Evolutionary conservation across 1,284 basidiomycete species (phyloP), one percentile per base, ranked within the genome.

Genomic region (Sporisorium exsertum): DNA sequence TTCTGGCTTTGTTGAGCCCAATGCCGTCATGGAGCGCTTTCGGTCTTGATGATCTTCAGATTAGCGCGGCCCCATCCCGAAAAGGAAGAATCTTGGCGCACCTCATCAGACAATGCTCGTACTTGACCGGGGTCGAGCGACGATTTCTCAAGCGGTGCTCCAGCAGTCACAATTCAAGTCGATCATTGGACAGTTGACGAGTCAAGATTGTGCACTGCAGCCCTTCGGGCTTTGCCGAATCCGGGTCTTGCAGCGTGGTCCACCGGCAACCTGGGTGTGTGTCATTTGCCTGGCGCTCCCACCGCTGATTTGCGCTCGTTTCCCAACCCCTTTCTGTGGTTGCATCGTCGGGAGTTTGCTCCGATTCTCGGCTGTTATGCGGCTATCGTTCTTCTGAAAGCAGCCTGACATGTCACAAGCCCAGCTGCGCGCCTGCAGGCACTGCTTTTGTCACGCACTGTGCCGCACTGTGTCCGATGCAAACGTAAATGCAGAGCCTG

Each of bases 161-260:
- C 12, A 1, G 15, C 3, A 5, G 15, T n/a, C 16, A 16, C 16
- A 5, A 9, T 15, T 40, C 37, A 15, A 16, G 5, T n/a, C 37
- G 5, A 9, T 40, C 7, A 40, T 43, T 43, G 40, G 40, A 43
- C 40, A 9, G 40, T 43, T 16, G 40, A n/a, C n/a, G 40, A 43
- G n/a, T 3, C 13, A 35, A 35, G 35, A 35, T 35, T 35, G 35
- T 15, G 35, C 35, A 40, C 18, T 16, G 16, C 37, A 16, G 7
- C 8, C 16, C 16, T 47, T 66, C 58, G 64, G 54, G 4, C 13
- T 45, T 67, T 67, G 64, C 49, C 64, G 54, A 52, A 47, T 50
- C 58, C 58, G 59, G 65, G 65, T 67, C n/a, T 18, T 5, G 13
- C 58, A 32, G 49, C n/a, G 6, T n/a, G 32, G 10, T 8, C 2